phyloP scores from a whole-genome alignment of 108 stramenopile species.

The Schizochytrium sp. region DNA sequence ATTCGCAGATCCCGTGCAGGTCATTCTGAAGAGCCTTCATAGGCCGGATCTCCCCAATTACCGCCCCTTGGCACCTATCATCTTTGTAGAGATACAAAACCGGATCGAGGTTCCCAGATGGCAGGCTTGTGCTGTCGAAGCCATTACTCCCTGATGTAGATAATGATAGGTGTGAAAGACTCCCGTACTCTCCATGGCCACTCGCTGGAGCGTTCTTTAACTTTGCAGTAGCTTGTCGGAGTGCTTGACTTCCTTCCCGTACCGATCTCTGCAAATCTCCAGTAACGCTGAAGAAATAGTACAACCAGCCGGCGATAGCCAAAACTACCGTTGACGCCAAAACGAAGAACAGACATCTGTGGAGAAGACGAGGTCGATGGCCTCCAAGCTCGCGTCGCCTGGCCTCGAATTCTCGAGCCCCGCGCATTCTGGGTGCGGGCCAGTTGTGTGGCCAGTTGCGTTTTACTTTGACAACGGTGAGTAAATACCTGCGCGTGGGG shows the following conservation, averaged over 20 bases:
- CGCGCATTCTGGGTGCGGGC: slow-evolving; percentile 1
- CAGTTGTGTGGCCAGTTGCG: not conserved
- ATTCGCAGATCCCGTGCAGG: not conserved
- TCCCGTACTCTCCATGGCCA: not conserved
- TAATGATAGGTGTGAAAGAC: too few relatives aligned
- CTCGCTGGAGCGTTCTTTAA: not conserved
- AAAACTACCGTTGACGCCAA: not conserved
- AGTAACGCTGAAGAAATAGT: slow-evolving; percentile 9
- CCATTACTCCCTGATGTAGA: too few relatives aligned
- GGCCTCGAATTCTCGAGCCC: slow-evolving; percentile 18
- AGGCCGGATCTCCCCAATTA: not conserved
- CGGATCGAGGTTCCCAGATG: not conserved
- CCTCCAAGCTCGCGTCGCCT: not conserved
- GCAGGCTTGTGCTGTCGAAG: too few relatives aligned
- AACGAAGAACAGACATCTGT: not conserved
- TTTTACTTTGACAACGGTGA: not conserved
- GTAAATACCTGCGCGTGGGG: too few relatives aligned
- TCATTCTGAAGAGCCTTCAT: not conserved
- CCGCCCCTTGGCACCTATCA: not conserved
- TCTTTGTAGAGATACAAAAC: not conserved
- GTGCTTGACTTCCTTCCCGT: not conserved
- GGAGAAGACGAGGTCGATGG: not conserved
- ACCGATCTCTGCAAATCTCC: slow-evolving; percentile 4
- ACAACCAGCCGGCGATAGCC: not conserved
- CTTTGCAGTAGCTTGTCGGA: not conserved